Evolutionary conservation across 345 rosid genomes (phyloP).

Genomic region (Pelargonium nanum): DNA sequence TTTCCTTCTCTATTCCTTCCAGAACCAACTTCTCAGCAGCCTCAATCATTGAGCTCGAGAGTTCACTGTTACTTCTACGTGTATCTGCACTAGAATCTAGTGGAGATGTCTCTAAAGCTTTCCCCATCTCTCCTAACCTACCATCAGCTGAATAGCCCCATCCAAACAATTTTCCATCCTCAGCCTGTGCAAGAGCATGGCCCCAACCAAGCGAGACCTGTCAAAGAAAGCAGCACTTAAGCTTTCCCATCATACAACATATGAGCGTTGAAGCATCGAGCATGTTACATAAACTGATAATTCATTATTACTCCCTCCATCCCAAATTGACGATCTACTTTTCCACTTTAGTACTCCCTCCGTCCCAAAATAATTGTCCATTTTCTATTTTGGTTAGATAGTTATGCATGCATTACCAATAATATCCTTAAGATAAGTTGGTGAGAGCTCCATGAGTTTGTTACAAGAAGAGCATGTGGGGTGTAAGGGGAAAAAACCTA

Average conservation of each 20-base stretch:
- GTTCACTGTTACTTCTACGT: constrained; percentile 7
- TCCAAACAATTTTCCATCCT: constrained; percentile 65
- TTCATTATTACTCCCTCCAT: not conserved
- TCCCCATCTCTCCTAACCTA: constrained; percentile 53
- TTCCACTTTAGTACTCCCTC: no score
- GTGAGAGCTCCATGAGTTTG: no score
- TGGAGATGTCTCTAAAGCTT: constrained; percentile 33
- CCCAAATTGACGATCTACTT: not conserved
- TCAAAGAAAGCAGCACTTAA: constrained; percentile 13
- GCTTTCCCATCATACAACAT: not conserved
- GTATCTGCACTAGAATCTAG: constrained; percentile 34
- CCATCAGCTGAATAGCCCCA: constrained; percentile 98
- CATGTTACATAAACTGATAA: not conserved
- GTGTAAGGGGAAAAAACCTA: no score
- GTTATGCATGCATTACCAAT: no score
- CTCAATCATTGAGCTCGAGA: constrained; percentile 24
- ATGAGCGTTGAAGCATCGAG: not conserved
- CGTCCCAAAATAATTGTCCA: no score
- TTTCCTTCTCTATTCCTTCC: constrained; percentile 71
- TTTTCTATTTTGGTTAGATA: no score
- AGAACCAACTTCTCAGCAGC: constrained; percentile 51
- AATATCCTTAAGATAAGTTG: no score
- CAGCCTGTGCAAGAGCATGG: constrained; percentile 63
- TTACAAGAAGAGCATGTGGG: no score
- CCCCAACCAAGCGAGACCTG: constrained; percentile 97